Conservation (phyloP, 495 filamentous ascomycete genomes). For the Astrothelium macrocarpum region DNA sequence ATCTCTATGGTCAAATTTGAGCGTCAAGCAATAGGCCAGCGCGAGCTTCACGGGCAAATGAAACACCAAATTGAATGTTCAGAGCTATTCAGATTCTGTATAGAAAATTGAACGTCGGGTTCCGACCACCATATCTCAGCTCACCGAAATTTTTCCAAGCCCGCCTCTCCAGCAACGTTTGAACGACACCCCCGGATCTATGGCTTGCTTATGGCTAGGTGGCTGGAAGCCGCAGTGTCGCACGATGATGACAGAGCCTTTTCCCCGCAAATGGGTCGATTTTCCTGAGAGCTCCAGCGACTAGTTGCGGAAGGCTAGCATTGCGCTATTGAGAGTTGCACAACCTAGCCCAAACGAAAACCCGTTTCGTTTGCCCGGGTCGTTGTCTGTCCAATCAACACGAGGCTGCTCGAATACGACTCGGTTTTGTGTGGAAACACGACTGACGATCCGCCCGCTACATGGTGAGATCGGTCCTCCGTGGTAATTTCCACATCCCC, state of each 20-base stretch:
- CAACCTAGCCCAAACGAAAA: not conserved
- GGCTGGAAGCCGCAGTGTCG: not conserved
- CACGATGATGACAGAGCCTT: not conserved
- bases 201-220: not conserved
- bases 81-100: too few species aligned
- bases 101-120: too few species aligned
- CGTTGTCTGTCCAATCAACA: not conserved
- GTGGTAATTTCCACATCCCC: constrained; percentile 1
- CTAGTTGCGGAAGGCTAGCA: not conserved
- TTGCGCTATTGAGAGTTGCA: not conserved
- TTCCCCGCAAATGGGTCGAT: not conserved
- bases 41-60: not conserved
- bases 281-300: not conserved
- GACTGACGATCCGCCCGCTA: not conserved
- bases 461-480: constrained; percentile 4
- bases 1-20: not conserved
- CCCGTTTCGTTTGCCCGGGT: not conserved
- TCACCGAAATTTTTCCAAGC: not conserved
- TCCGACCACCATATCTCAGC: too few species aligned
- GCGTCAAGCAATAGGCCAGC: not conserved
- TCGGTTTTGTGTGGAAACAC: constrained; percentile 1
- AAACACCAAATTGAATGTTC: too few species aligned
- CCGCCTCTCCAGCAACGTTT: not conserved
- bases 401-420: not conserved
- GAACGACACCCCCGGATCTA: not conserved